Evolutionary conservation across 352 stramenopile species (phyloP), one percentile per base, ranked within the genome.

Genomic region (Pythium monospermum): DNA sequence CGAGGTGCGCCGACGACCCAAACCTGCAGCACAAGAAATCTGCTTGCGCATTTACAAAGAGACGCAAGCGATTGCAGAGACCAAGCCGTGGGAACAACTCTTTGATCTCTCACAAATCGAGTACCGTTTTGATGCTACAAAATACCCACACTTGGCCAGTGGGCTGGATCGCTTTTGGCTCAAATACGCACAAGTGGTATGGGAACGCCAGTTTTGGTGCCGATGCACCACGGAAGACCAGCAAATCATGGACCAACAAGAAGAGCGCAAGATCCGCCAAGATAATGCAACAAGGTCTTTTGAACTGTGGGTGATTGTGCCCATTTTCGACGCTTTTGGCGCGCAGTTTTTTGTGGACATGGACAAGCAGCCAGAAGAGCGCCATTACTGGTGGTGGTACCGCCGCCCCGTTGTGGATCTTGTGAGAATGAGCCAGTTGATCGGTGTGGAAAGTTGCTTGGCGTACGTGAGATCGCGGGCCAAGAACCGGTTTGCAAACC

Each of bases 261-360:
- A 50, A 13, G 16, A 48, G 5, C 46, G 53, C 16, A 44, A 47
- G 13, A 6, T 0, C 0, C 53, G 53, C 22, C 53, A 61, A 19
- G 45, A 56, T 6, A n/a, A 8, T 10, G 53, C 53, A 1, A 39
- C 45, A 6, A 28, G 48, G 18, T 35, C 15, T 4, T 61, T 61
- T 21, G 48, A 47, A 28, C 2, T n/a, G 11, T 11, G 19, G 1
- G 32, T 61, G 31, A 52, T 63, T 3, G 19, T 27, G 13, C 55
- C 26, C 12, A 21, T 32, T 8, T 63, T 54, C 30, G 12, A 49
- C 1, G 16, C 27, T 10, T 11, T 58, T 5, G 55, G 48, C 0
- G 31, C 55, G 2, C 25, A 57, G 18, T 57, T 63, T 25, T 63
- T 63, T 33, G 41, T 63, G 25, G 48, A 63, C 8, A 41, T 63